Base-by-base conservation (phyloP, 139 green algal genomes). In the Chlamydomonas sphaeroides region DNA sequence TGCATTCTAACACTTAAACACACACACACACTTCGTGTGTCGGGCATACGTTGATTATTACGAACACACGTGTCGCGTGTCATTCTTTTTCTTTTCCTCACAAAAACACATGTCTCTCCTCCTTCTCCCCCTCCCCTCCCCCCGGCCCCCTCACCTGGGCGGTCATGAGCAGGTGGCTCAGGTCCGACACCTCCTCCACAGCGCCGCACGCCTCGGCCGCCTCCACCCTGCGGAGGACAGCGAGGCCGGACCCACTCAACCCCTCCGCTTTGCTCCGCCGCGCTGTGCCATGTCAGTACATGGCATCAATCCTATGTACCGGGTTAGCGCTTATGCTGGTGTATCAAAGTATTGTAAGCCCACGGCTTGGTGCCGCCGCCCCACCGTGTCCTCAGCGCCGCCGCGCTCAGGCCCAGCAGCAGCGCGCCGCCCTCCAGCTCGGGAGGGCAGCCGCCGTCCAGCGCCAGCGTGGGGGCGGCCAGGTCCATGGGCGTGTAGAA, bases 401-500 rank as follows among this genome's bases (percentile, higher is more conserved):
- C 59, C 26, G 33, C 26, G 15, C 15, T 41, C 23, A 89, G 65
- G 6, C 36, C 79, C 32, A 35, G 18, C n/a, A 72, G 41, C 65
- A 89, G 65, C 62, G 56, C 72, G 51, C 76, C 56, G 10, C 79
- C 87, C 77, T 95, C 87, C 28, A 88, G 57, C 23, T 71, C 76
- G 65, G 76, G 62, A 26, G 79, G 33, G 51, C 68, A n/a, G 23
- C 71, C 70, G 0, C 79, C 68, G 26, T 95, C 89, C 28, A 88
- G 65, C 0, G 65, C 42, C 59, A 92, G 53, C 35, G 94, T 65
- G 3, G 89, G 89, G 41, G 88, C 33, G 56, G 35, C 41, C 68
- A 95, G 86, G n/a, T 82, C 49, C 42, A 95, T 71, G 30, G 83
- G 82, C 0, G 84, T 93, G 35, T 96, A 85, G n/a, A 97, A 86